These are phyloP conservation scores for Neocallimastix lanati DNA, from an alignment of 192 early-diverging fungal genomes.

Conservation along the genomic window DNA sequence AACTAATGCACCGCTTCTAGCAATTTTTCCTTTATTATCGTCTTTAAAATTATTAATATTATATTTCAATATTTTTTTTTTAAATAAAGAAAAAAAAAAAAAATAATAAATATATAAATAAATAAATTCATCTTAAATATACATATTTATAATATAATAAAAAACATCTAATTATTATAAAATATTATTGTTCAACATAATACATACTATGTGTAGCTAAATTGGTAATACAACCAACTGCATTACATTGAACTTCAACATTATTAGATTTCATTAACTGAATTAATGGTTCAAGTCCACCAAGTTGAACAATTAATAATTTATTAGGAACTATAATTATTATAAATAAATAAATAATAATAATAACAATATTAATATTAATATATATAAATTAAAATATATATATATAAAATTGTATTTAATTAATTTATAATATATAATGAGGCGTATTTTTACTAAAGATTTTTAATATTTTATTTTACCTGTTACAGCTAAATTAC, in stretches of 20 bases:
- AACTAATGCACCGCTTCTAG: constrained; percentile 60
- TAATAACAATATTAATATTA: neutral
- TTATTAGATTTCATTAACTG: constrained; percentile 69
- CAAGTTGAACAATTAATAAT: constrained; percentile 62
- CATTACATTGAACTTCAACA: constrained; percentile 82
- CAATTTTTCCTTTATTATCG: constrained; percentile 76
- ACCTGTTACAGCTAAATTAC: constrained; percentile 73
- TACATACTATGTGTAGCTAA: constrained; percentile 59
- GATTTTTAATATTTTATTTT: too few relatives aligned
- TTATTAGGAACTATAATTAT: constrained; percentile 53
- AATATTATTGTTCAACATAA: too few relatives aligned
- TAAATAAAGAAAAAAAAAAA: too few relatives aligned
- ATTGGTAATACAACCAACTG: constrained; percentile 85
- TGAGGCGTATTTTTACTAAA: too few relatives aligned
- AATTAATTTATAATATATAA: too few relatives aligned
- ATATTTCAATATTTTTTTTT: too few relatives aligned
- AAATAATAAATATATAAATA: constrained; percentile 3
- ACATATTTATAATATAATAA: neutral
- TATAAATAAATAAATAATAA: neutral
- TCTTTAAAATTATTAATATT: constrained; percentile 22
- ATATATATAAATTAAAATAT: constrained; percentile 1
- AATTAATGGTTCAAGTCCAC: constrained; percentile 66
- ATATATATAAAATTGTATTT: neutral
- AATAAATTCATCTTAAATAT: neutral
- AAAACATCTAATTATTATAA: too few relatives aligned